Base-by-base conservation (phyloP, 2,329 filamentous ascomycete genomes). In the Beauveria caledonica region DNA sequence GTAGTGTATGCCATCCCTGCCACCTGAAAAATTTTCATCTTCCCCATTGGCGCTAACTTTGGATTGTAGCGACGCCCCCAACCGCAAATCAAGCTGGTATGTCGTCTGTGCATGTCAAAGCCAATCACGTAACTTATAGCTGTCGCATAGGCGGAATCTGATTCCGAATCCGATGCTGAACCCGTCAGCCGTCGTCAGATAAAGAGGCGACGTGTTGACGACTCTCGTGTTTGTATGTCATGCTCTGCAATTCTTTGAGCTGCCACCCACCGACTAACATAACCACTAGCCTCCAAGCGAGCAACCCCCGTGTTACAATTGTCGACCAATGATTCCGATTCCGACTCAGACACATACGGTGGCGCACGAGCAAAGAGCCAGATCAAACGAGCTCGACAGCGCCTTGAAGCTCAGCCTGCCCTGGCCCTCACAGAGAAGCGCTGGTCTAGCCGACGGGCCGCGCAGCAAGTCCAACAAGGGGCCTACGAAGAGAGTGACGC, bases 401-500 rank as follows among this genome's bases (percentile, higher is more conserved):
- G 89, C 69, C 79, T 87, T 61, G 83, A 91, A 70, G 81, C 86
- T 25, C 83, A 87, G 67, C 82, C 85, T 13, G 81, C 84, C 45
- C 81, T 88, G 8, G 80, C 86, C 5, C 83, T 87, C 67, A 83
- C 84, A 61, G 92, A 96, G 76, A 90, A 96, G 70, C 88, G 93
- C 65, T 97, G 96, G 83, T 96, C 92, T 7, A 94, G 88, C 58
- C 84, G 93, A 62, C 88, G 90, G 64, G 90, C 91, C 58, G 89
- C 89, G 15, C 90, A 90, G 71, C 89, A 90, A 70, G 81, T 86
- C 3, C 80, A 84, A 62, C 80, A 78, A 62, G 82, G 81, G 42
- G 81, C 79, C 19, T 88, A 88, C 67, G 83, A 87, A 68, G 86
- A 88, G 66, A 87, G 84, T 66, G 85, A 86, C 51, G 74, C 77